A percentile compares a stretch with the other conserved stretches of the same genome.
Evolutionary conservation across 768 basidiomycete species (phyloP).

Genomic region (Fistulinella prunicolor): DNA sequence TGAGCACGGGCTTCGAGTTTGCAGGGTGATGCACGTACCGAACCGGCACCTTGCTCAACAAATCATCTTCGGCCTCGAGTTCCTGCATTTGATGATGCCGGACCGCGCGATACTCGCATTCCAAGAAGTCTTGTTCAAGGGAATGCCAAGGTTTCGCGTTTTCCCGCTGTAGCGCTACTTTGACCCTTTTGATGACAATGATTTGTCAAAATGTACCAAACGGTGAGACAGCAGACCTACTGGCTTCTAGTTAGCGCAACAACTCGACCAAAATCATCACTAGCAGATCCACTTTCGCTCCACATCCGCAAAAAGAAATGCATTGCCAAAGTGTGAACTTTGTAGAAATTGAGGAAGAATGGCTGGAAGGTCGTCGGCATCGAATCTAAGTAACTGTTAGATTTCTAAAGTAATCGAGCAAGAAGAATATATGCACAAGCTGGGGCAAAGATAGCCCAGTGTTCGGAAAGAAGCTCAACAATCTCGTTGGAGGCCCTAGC

Average conservation of each 20-base stretch:
- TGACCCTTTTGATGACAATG: conserved; percentile 48
- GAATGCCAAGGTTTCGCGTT: conserved; percentile 77
- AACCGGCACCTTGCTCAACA: conserved; percentile 81
- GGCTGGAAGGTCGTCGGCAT: conserved; percentile 81
- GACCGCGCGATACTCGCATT: conserved; percentile 81
- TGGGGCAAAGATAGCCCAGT: conserved; percentile 84
- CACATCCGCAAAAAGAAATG: conserved; percentile 92
- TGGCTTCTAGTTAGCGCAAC: conserved; percentile 79
- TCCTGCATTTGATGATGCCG: conserved; percentile 89
- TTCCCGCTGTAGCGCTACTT: conserved; percentile 71
- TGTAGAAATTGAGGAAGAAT: conserved; percentile 82
- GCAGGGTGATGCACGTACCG: conserved; percentile 47
- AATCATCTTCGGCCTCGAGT: conserved; percentile 82
- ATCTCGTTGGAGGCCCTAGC: conserved; percentile 83
- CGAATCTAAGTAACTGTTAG: conserved; percentile 45
- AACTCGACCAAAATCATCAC: conserved; percentile 75
- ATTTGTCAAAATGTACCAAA: conserved; percentile 5
- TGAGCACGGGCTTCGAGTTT: conserved; percentile 4
- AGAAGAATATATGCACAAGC: conserved; percentile 55
- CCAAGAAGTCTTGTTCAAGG: conserved; percentile 77
- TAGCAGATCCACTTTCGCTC: conserved; percentile 79
- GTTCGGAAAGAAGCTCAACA: conserved; percentile 77
- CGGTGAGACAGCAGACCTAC: conserved; percentile 44
- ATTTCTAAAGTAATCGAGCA: not conserved
- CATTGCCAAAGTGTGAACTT: conserved; percentile 75